phyloP scores from a whole-genome alignment of 805 yeast genomes.

The Danielia oregonensis region DNA sequence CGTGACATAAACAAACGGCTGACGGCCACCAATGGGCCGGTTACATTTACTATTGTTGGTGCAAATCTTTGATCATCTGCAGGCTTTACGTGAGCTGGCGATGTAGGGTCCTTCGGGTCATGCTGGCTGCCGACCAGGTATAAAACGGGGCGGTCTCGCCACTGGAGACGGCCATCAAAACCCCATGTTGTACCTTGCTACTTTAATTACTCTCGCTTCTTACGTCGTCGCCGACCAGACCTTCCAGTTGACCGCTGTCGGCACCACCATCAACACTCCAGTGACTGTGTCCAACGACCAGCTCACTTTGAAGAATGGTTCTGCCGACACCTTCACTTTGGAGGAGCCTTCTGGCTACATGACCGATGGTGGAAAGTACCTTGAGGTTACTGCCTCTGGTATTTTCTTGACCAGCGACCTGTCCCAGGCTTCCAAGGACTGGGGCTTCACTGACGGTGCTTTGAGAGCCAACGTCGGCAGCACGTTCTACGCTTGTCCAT shows the following conservation, averaged over 20 bases:
- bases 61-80: no score
- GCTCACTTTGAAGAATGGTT: conserved; percentile 15
- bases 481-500: conserved; percentile 25
- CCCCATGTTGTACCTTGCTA: conserved; percentile 2
- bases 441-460: conserved; percentile 23
- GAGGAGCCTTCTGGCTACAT: conserved; percentile 30
- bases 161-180: no score
- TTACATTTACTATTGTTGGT: no score
- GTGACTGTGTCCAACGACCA: conserved; percentile 15
- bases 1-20: no score
- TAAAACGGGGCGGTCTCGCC: no score
- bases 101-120: no score
- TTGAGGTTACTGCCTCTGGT: conserved; percentile 16
- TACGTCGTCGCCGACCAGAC: conserved; percentile 28
- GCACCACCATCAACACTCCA: conserved; percentile 18
- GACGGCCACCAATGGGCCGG: no score
- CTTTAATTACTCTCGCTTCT: conserved; percentile 23
- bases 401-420: conserved; percentile 11
- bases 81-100: no score
- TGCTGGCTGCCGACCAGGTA: no score
- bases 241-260: conserved; percentile 26
- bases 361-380: conserved; percentile 14
- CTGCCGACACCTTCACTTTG: conserved; percentile 20
- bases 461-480: conserved; percentile 19
- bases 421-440: conserved; percentile 22